A percentile compares a stretch with the other conserved stretches of the same genome.
These are phyloP conservation scores for Theobroma grandiflorum DNA, from an alignment of 441 rosid genomes.

Conservation along the genomic window DNA sequence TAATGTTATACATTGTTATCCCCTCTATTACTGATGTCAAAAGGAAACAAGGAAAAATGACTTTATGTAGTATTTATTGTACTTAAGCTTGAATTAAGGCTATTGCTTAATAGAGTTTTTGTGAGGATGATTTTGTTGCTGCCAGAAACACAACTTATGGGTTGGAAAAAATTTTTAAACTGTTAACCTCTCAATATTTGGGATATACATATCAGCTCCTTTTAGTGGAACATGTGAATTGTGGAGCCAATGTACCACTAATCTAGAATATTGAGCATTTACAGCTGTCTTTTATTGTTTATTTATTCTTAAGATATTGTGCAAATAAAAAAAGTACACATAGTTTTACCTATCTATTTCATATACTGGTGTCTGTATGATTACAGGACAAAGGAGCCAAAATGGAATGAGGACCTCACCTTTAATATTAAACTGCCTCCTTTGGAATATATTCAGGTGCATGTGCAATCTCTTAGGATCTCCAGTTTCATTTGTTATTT, in stretches of 20 bases:
- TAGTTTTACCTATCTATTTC: slow-evolving; percentile 7
- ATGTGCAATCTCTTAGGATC: slow-evolving; percentile 30
- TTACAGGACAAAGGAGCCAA: slow-evolving; percentile 83
- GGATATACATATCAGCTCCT: background rate
- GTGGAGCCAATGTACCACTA: background rate
- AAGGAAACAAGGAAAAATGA: background rate
- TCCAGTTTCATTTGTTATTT: slow-evolving; percentile 14
- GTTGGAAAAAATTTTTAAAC: background rate
- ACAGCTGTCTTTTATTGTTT: slow-evolving; percentile 13
- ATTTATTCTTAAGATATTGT: background rate
- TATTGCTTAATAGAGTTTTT: slow-evolving; percentile 3
- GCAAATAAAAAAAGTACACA: background rate
- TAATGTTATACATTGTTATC: background rate
- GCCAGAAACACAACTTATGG: background rate
- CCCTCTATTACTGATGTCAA: background rate
- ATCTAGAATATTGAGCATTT: slow-evolving; percentile 6
- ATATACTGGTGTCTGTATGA: slow-evolving; percentile 19
- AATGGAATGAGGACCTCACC: slow-evolving; percentile 87
- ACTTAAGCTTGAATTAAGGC: slow-evolving; percentile 4
- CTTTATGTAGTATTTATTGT: background rate
- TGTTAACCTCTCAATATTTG: background rate
- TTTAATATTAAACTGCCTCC: slow-evolving; percentile 68
- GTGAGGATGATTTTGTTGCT: background rate
- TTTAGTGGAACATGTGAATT: background rate
- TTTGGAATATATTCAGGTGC: slow-evolving; percentile 77